phyloP scores from a whole-genome alignment of 2,329 filamentous ascomycete species.

The Leptodontidium sp. region DNA sequence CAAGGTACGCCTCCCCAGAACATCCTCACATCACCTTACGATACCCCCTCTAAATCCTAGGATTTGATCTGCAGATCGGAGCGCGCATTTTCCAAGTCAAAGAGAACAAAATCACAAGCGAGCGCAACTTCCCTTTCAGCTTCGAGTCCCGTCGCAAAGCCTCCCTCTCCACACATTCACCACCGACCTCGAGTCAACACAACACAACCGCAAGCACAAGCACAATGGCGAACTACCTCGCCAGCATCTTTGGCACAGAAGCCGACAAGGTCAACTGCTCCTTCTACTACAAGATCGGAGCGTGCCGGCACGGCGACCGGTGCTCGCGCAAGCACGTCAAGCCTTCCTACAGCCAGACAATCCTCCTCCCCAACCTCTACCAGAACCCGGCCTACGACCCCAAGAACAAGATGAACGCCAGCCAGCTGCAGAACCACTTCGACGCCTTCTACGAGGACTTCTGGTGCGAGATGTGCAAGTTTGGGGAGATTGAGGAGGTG shows the following conservation, averaged over 20 bases:
- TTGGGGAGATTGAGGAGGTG: slow-evolving; percentile 95
- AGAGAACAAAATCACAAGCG: background rate
- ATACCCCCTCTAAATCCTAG: background rate
- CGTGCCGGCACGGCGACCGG: slow-evolving; percentile 96
- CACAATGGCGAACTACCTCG: slow-evolving; percentile 94
- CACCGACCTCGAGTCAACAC: slow-evolving; percentile 6
- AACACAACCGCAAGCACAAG: background rate
- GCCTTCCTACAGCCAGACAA: slow-evolving; percentile 96
- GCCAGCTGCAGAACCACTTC: slow-evolving; percentile 98
- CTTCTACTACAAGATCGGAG: slow-evolving; percentile 99
- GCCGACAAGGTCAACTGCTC: slow-evolving; percentile 99
- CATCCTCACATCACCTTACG: slow-evolving; percentile 12
- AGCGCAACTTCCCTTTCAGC: slow-evolving; percentile 1
- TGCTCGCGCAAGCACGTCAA: slow-evolving; percentile 99
- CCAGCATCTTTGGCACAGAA: slow-evolving; percentile 99
- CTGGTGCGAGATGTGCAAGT: slow-evolving; percentile 99
- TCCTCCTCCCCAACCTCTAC: slow-evolving; percentile 98
- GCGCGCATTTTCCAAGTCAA: background rate
- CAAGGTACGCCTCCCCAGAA: slow-evolving; percentile 14
- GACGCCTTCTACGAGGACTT: slow-evolving; percentile 99
- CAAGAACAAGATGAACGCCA: slow-evolving; percentile 95
- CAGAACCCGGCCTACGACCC: slow-evolving; percentile 98
- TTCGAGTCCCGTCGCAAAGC: slow-evolving; percentile 13
- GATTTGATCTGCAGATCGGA: background rate
- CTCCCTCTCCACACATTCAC: background rate